Percentiles rank a stretch among this genome's conserved stretches.
Conservation (phyloP, 2,329 filamentous ascomycete genomes). For the Capronia americana region DNA sequence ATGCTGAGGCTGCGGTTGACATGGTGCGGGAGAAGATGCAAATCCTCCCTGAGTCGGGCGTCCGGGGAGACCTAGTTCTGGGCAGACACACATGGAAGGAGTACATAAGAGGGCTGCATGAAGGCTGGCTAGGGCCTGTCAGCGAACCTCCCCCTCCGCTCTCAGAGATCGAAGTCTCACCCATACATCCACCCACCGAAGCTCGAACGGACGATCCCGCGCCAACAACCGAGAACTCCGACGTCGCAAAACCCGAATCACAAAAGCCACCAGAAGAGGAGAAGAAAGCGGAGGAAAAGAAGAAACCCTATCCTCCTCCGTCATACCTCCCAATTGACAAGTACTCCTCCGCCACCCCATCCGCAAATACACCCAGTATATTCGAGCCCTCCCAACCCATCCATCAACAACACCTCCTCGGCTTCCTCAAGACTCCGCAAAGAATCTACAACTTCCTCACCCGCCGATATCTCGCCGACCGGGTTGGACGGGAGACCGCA, state of each 20-base stretch:
- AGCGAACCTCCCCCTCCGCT: constrained; percentile 58
- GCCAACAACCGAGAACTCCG: constrained; percentile 38
- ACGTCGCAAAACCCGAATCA: constrained; percentile 33
- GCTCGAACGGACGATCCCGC: constrained; percentile 42
- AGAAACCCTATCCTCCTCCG: constrained; percentile 65
- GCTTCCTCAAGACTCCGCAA: constrained; percentile 87
- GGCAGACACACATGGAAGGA: constrained; percentile 97
- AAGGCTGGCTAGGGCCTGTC: constrained; percentile 92
- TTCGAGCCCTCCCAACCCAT: constrained; percentile 77
- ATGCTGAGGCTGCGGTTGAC: constrained; percentile 67
- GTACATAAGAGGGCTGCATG: constrained; percentile 89
- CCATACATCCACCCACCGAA: constrained; percentile 42
- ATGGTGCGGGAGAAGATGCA: constrained; percentile 69
- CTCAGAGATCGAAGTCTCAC: constrained; percentile 37
- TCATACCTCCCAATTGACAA: constrained; percentile 76
- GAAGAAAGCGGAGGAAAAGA: constrained; percentile 55
- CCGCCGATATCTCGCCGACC: constrained; percentile 79
- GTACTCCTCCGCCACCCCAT: constrained; percentile 71
- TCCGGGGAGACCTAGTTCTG: constrained; percentile 83
- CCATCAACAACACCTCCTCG: constrained; percentile 85
- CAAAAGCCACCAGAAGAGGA: constrained; percentile 59
- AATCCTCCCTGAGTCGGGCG: constrained; percentile 73
- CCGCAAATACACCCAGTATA: constrained; percentile 69
- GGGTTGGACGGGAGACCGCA: constrained; percentile 85
- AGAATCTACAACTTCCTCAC: constrained; percentile 88